Conservation (phyloP, 1,284 basidiomycete genomes). For the Leccinum ponderosum region DNA sequence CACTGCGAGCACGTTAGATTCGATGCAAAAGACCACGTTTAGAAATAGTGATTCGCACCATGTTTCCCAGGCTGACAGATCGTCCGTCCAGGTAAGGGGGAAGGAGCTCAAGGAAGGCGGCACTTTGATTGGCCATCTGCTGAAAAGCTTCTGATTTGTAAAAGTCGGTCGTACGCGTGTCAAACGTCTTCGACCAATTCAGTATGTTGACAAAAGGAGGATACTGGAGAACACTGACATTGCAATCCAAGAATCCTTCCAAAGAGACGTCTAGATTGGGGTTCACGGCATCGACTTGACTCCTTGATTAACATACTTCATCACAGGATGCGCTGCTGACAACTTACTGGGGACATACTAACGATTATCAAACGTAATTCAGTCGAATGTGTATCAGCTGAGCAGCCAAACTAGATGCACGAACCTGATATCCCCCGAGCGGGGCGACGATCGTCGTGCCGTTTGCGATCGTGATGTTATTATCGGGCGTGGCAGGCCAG, state of each 20-base stretch:
- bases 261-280: conserved; percentile 60
- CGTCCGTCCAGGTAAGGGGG: conserved; percentile 58
- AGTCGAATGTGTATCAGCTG: neutral
- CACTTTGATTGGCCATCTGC: conserved; percentile 46
- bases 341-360: conserved; percentile 62
- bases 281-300: conserved; percentile 64
- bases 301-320: conserved; percentile 28
- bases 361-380: neutral
- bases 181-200: conserved; percentile 45
- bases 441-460: conserved; percentile 69
- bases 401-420: conserved; percentile 11
- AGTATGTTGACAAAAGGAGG: neutral
- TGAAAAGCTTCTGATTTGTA: conserved; percentile 58
- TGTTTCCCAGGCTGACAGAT: conserved; percentile 59
- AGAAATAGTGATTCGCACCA: conserved; percentile 42
- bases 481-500: conserved; percentile 56
- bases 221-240: conserved; percentile 37
- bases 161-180: conserved; percentile 48
- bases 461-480: conserved; percentile 68
- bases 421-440: conserved; percentile 69
- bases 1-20: conserved; percentile 41
- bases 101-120: conserved; percentile 57
- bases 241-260: conserved; percentile 65
- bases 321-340: conserved; percentile 36
- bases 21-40: neutral